Evolutionary conservation across 78 protist species (phyloP), one percentile per base, ranked within the genome.

Genomic region (Acrasis kona): DNA sequence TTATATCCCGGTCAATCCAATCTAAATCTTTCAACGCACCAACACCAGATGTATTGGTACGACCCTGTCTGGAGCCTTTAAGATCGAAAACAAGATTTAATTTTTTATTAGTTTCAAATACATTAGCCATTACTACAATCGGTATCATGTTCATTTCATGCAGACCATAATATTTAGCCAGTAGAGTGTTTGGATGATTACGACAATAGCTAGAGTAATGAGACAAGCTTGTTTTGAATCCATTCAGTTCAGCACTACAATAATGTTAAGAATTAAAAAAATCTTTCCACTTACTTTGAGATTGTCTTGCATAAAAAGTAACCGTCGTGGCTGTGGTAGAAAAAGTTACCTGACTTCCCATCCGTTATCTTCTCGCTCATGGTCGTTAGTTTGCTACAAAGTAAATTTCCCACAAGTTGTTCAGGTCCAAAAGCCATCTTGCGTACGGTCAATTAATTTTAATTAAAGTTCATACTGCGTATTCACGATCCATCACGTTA

Each of bases 111-210:
- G 82, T 8, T 19, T 65, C 84, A 39, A 92, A 88, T 8, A 92
- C 67, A 67, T 93, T 93, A 41, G 76, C 75, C 97, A 93, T 96
- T 30, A 93, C 88, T 12, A 96, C 40, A 31, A 93, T 85, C 28
- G 89, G 34, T n/a, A 90, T 87, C 30, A 86, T 28, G 19, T 72
- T 41, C 3, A 70, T 35, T 34, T 68, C 19, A 72, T 78, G 77
- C 31, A 70, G 72, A 5, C 76, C 78, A 70, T 30, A 34, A 31
- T 66, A 78, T 36, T 72, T 8, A 3, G 65, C 2, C 5, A 78
- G 64, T 38, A 78, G 34, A 40, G 81, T 70, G 34, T 78, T 31
- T 10, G 71, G 78, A 32, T 69, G 29, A 4, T 31, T n/a, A 3
- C 27, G 8, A 30, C 77, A n/a, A 27, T 84, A 83, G 34, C 72